Evolutionary conservation across 805 yeast genomes (phyloP), one percentile per base, ranked within the genome.

Genomic region (Candida xyloterini): DNA sequence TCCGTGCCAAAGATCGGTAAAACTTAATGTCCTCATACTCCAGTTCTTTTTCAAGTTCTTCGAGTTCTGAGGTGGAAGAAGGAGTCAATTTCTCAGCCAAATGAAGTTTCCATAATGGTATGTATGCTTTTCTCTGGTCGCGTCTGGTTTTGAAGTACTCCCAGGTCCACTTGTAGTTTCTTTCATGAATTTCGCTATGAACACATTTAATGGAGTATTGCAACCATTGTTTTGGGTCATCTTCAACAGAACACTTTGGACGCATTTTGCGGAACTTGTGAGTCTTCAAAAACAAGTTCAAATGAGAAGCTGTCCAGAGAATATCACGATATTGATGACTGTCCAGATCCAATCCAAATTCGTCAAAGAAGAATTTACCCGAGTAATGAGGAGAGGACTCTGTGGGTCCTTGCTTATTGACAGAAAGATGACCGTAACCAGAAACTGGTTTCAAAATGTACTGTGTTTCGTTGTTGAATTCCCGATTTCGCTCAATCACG

Each of bases 151-250:
- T 74, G 50, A 91, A 78, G 54, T 76, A 76, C 3, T 74, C 93
- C 99, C 99, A 95, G 25, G 88, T 79, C 95, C 96, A 86, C 52
- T 76, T 78, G 51, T 79, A 74, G 56, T 85, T 79, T 52, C 74
- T 78, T 43, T 87, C 93, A 52, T 85, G 95, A 27, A 93, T 81
- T 56, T 89, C 96, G 42, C 78, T 70, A 30, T 78, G 62, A 2
- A 93, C 85, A 15, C 86, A 80, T n/a, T 73, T 63, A 1, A 86
- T 91, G 6, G 93, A 84, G 59, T 86, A 93, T 44, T 67, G 60
- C 53, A 93, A 77, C 99, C 99, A 93, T 27, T 74, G 80, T 33
- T 60, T 66, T 0, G 97, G 95, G 47, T 80, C 74, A 28, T 87
- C 87, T 15, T 55, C 47, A 1, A 71, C 67, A 0, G 73, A n/a